These are phyloP conservation scores for Rhizopus microsporus DNA, from an alignment of 371 early-diverging fungal genomes.

Conservation along the genomic window DNA sequence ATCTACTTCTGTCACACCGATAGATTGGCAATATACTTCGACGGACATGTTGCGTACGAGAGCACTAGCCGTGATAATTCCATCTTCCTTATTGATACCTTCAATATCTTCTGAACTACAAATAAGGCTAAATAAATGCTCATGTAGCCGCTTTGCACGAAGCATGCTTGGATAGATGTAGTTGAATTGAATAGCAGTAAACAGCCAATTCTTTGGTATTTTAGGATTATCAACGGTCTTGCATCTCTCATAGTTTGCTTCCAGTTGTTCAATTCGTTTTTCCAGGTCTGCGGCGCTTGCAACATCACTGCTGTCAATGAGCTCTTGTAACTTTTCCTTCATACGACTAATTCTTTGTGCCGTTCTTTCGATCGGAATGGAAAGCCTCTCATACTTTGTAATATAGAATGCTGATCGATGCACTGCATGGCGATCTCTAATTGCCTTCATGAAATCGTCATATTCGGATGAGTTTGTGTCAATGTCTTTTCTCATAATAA, in stretches of 20 bases:
- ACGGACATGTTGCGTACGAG: conserved; percentile 16
- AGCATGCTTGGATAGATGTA: conserved; percentile 44
- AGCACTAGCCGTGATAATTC: conserved; percentile 5
- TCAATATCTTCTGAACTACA: neutral
- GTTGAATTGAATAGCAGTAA: conserved; percentile 44
- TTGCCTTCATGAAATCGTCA: conserved; percentile 6
- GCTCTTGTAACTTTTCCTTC: conserved; percentile 10
- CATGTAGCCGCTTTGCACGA: conserved; percentile 44
- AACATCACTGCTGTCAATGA: neutral
- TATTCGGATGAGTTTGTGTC: conserved; percentile 23
- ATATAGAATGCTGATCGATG: neutral
- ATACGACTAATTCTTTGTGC: conserved; percentile 31
- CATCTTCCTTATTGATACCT: conserved; percentile 20
- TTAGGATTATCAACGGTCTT: neutral
- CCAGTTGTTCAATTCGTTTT: conserved; percentile 2
- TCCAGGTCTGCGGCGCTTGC: conserved; percentile 9
- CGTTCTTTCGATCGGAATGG: conserved; percentile 24
- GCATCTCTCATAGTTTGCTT: conserved; percentile 1
- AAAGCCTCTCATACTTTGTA: neutral
- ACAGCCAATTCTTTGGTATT: conserved; percentile 25
- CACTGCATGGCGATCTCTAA: conserved; percentile 13
- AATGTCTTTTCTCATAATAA: conserved; percentile 22
- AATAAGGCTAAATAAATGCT: conserved; percentile 32
- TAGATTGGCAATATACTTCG: conserved; percentile 6
- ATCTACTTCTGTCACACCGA: conserved; percentile 20